Evolutionary conservation across 305 asterid genomes (phyloP).

Genomic region (Galium porrigens): DNA sequence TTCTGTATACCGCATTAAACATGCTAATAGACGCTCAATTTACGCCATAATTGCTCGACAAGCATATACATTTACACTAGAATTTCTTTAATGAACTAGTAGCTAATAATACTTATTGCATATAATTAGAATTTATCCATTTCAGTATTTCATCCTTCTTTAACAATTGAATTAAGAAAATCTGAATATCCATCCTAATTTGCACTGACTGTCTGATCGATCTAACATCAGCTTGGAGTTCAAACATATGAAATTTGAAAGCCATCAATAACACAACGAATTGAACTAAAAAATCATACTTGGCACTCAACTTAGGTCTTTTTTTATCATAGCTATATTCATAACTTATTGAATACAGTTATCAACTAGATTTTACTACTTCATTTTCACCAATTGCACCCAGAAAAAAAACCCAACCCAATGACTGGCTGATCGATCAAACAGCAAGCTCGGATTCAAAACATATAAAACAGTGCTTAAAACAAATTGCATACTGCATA

Average conservation of each 20-base stretch:
- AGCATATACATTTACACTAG: no score
- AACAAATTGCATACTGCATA: no score
- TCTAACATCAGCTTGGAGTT: not conserved
- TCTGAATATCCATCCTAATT: not conserved
- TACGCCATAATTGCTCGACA: not conserved
- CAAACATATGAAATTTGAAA: no score
- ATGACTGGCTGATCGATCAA: conserved; percentile 5
- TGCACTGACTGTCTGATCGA: not conserved
- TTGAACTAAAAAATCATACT: not conserved
- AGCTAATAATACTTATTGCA: not conserved
- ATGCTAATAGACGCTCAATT: not conserved
- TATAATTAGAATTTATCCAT: not conserved
- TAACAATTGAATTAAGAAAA: not conserved
- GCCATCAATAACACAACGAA: not conserved
- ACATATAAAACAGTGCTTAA: not conserved
- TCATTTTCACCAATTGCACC: not conserved
- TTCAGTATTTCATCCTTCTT: not conserved
- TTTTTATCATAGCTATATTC: not conserved
- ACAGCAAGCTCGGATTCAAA: conserved; percentile 5
- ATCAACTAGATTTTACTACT: conserved; percentile 2
- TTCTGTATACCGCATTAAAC: not conserved
- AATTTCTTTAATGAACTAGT: not conserved
- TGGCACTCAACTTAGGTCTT: not conserved
- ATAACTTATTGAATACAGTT: not conserved
- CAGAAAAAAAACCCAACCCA: not conserved